phyloP scores from a whole-genome alignment of 106 monocot genomes.

The Dendrobium catenatum region DNA sequence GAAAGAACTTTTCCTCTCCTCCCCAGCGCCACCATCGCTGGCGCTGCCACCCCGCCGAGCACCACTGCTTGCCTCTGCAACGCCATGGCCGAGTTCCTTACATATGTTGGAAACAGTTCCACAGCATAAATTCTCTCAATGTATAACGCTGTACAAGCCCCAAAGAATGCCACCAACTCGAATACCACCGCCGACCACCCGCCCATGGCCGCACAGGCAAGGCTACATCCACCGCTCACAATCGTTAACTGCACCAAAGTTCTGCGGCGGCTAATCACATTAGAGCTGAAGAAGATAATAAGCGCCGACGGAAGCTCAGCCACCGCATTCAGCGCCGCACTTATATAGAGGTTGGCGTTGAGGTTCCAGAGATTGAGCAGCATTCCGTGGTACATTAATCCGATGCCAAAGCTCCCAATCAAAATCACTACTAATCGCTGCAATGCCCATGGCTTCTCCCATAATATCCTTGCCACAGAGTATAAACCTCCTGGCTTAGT shows the following conservation, averaged over 20 bases:
- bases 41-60: slow-evolving; percentile 46
- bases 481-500: slow-evolving; percentile 9
- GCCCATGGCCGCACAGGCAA: not conserved
- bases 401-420: slow-evolving; percentile 44
- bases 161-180: slow-evolving; percentile 60
- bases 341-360: slow-evolving; percentile 51
- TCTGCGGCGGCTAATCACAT: slow-evolving; percentile 31
- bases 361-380: slow-evolving; percentile 23
- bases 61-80: slow-evolving; percentile 40
- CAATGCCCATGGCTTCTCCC: not conserved
- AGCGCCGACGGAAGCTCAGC: slow-evolving; percentile 59
- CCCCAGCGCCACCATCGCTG: slow-evolving; percentile 40
- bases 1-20: slow-evolving; percentile 7
- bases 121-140: slow-evolving; percentile 33
- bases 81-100: slow-evolving; percentile 50
- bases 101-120: slow-evolving; percentile 21
- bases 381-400: slow-evolving; percentile 40
- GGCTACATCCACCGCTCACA: slow-evolving; percentile 16
- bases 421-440: slow-evolving; percentile 48
- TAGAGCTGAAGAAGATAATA: slow-evolving; percentile 19
- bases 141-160: slow-evolving; percentile 46
- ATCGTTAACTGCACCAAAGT: slow-evolving; percentile 24
- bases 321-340: slow-evolving; percentile 60
- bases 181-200: slow-evolving; percentile 26
- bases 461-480: not conserved